Conservation (phyloP, 2,329 filamentous ascomycete genomes). For the Xylariaceae sp. region DNA sequence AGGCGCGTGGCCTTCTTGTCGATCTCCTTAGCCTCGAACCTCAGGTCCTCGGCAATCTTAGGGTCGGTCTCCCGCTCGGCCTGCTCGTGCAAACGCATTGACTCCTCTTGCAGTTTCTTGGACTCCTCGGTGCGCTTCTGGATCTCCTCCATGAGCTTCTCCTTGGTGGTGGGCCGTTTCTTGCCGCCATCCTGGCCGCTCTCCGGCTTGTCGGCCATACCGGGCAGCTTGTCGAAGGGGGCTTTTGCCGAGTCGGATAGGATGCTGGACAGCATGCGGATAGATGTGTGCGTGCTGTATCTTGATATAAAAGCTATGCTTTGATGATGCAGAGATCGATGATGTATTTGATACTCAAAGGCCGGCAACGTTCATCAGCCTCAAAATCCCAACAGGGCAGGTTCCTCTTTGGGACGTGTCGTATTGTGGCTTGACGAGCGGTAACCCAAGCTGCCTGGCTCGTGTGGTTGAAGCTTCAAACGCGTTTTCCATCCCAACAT, state of each 20-base stretch:
- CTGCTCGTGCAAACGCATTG: conserved; percentile 20
- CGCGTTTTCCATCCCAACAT: no score
- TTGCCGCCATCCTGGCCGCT: conserved; percentile 4
- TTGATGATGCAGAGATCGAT: no score
- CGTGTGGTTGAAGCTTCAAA: no score
- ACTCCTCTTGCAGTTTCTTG: conserved; percentile 24
- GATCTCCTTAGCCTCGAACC: conserved; percentile 22
- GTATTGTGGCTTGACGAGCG: conserved; percentile 9
- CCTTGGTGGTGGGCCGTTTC: conserved; percentile 21
- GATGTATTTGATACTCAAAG: no score
- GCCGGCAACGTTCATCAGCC: no score
- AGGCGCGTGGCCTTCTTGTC: conserved; percentile 26
- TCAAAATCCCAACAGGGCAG: conserved; percentile 10
- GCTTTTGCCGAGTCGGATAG: not conserved
- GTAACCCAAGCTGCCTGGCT: no score
- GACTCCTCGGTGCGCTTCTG: conserved; percentile 25
- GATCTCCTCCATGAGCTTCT: conserved; percentile 28
- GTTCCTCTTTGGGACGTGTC: conserved; percentile 12
- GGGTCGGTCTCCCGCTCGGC: conserved; percentile 24
- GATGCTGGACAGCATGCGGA: not conserved
- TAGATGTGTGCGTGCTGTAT: not conserved
- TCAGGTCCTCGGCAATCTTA: conserved; percentile 23
- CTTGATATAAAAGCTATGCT: no score
- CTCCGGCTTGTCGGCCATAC: conserved; percentile 1
- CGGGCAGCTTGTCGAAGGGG: not conserved